Conservation (phyloP, 106 monocot genomes). For the Phalaenopsis aphrodite region DNA sequence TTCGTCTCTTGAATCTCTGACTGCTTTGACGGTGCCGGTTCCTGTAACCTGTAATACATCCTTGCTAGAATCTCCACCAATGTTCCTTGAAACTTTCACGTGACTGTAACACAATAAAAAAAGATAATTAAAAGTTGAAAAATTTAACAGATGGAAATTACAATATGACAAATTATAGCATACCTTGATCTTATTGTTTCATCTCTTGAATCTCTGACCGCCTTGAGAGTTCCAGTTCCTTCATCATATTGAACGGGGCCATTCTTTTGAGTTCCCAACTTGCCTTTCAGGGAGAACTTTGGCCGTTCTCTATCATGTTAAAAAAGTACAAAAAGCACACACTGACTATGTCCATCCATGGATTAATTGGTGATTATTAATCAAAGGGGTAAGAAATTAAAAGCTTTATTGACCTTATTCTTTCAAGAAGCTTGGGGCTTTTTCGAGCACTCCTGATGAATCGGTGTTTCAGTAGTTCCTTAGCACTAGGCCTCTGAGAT, state of each 20-base stretch:
- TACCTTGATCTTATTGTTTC: conserved; percentile 34
- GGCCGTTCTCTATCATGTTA: conserved; percentile 62
- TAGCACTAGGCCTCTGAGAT: conserved; percentile 86
- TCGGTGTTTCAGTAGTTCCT: conserved; percentile 88
- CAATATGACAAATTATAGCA: background rate
- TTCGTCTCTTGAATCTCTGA: conserved; percentile 14
- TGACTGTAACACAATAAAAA: conserved; percentile 18
- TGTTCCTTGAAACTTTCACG: conserved; percentile 26
- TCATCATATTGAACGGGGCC: conserved; percentile 26
- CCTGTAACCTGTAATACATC: conserved; percentile 40
- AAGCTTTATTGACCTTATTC: conserved; percentile 61
- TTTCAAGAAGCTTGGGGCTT: conserved; percentile 68
- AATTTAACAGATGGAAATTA: background rate
- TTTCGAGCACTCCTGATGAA: conserved; percentile 80
- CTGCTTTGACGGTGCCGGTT: conserved; percentile 9
- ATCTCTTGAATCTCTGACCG: conserved; percentile 10
- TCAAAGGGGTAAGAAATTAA: background rate
- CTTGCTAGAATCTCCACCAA: conserved; percentile 26
- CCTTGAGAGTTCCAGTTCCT: conserved; percentile 19
- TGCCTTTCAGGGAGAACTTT: conserved; percentile 35
- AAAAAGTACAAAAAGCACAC: background rate
- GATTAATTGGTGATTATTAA: conserved; percentile 1
- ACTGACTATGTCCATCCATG: background rate
- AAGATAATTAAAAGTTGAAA: background rate
- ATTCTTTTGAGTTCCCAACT: conserved; percentile 28